Evolutionary conservation across 2,329 filamentous ascomycete species (phyloP).

Genomic region (Penicillium sp.): DNA sequence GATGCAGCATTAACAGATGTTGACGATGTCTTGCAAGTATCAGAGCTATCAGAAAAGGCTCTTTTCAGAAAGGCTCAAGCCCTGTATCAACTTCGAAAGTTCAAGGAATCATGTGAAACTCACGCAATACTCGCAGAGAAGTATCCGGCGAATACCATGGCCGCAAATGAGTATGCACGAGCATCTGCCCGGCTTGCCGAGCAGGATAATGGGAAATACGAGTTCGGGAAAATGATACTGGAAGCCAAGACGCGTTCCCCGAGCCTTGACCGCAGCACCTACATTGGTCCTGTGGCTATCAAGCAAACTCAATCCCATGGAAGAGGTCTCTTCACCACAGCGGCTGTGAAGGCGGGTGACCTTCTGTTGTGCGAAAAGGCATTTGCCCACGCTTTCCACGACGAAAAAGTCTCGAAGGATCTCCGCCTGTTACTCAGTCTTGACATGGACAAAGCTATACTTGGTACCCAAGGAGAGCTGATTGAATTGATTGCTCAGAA

Average conservation of each 20-base stretch:
- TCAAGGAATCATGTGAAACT: constrained; percentile 35
- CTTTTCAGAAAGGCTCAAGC: constrained; percentile 47
- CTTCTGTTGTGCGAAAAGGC: constrained; percentile 57
- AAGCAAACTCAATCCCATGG: constrained; percentile 43
- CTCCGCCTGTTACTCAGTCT: constrained; percentile 40
- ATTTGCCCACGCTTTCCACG: constrained; percentile 40
- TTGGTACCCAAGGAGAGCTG: constrained; percentile 44
- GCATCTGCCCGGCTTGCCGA: constrained; percentile 23
- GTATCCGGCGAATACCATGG: constrained; percentile 37
- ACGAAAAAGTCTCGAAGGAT: constrained; percentile 7
- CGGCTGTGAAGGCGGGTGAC: constrained; percentile 48
- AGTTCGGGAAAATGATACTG: constrained; percentile 17
- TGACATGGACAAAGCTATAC: constrained; percentile 23
- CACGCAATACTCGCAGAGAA: constrained; percentile 32
- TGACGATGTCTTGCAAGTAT: constrained; percentile 13
- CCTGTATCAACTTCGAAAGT: constrained; percentile 45
- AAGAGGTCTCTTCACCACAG: constrained; percentile 51
- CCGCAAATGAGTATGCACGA: constrained; percentile 30
- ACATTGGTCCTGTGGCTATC: constrained; percentile 42
- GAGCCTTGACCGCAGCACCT: constrained; percentile 41
- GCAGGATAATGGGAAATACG: constrained; percentile 20
- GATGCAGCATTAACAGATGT: constrained; percentile 37
- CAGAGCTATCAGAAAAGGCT: constrained; percentile 40
- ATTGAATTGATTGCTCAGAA: constrained; percentile 46
- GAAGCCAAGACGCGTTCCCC: constrained; percentile 33